Evolutionary conservation across 1,139 yeast genomes (phyloP), one percentile per base, ranked within the genome.

Genomic region (Debaryomycetaceae sp.): DNA sequence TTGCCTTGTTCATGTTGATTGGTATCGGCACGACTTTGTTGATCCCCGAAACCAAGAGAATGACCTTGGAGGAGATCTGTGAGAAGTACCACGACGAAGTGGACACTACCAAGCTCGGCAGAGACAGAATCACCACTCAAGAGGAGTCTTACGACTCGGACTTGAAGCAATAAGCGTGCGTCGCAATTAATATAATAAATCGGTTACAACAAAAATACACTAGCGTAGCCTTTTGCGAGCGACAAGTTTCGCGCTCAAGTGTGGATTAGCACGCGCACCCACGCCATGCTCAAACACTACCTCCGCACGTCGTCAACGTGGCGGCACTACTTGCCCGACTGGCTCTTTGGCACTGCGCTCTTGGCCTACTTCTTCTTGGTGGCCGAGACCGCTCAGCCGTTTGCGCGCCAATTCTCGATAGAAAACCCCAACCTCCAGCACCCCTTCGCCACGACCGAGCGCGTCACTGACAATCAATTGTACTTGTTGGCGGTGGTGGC

Each of bases 1-100:
- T 83, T 53, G 95, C 95, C 12, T 69, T 84, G 37, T 86, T 86
- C 75, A 85, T 86, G 95, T 71, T 85, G 60, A 45, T 79, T 34
- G 95, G 95, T 64, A 51, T 78, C 46, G 59, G 68, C 47, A 59
- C 78, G 31, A 60, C 91, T 15, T 53, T 83, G 34, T 70, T 83
- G 48, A 61, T 85, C 44, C 95, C 95, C 48, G 96, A 86, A 71
- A 85, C 95, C 43, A 83, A 81, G 76, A 77, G 95, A 71, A 77
- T 72, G 75, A 83, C 95, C 31, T 73, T 85, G 49, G 95, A 85
- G 67, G 80, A 83, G 56, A 72, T 85, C 43, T 63, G 77, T 46
- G 94, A 82, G 61, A 74, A 71, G 53, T 76, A 76, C 53, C 95
- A 84, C 53, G 94, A 77, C 53, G 94, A 84, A 63, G 58, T 78